phyloP scores from a whole-genome alignment of 2,329 filamentous ascomycete genomes.

The Botrytis tulipae region DNA sequence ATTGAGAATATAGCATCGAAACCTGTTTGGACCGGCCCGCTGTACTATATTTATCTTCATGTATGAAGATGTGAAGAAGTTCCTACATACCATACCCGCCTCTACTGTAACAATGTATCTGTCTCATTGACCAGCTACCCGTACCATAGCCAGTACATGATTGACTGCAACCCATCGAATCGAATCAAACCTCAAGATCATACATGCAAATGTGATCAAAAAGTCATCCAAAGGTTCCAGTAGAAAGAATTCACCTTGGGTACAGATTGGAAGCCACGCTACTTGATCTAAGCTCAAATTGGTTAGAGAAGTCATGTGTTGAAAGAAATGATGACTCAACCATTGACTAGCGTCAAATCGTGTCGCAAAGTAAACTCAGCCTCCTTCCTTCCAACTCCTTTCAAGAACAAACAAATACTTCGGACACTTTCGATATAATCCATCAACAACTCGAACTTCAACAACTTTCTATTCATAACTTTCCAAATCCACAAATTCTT shows the following conservation, averaged over 20 bases:
- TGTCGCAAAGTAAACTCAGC: slow-evolving; percentile 13
- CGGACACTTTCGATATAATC: slow-evolving; percentile 25
- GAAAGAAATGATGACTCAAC: slow-evolving; percentile 4
- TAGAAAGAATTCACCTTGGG: background rate
- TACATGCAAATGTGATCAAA: background rate
- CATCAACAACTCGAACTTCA: slow-evolving; percentile 11
- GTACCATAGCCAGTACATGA: background rate
- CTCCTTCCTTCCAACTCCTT: slow-evolving; percentile 16
- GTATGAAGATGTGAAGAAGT: background rate
- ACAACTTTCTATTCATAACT: slow-evolving; percentile 7
- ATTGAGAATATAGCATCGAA: background rate
- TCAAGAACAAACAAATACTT: slow-evolving; percentile 24
- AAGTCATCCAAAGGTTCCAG: background rate
- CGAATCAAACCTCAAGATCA: background rate
- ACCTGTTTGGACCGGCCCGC: background rate
- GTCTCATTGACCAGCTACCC: background rate
- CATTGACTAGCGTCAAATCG: background rate
- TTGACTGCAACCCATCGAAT: background rate
- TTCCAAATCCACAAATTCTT: background rate
- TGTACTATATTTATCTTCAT: background rate
- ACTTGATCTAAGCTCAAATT: background rate
- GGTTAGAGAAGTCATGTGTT: background rate
- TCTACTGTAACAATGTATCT: background rate
- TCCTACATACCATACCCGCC: background rate
- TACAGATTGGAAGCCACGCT: background rate